phyloP scores from a whole-genome alignment of 2,329 filamentous ascomycete species.

The Cercospora zeae-maydis region DNA sequence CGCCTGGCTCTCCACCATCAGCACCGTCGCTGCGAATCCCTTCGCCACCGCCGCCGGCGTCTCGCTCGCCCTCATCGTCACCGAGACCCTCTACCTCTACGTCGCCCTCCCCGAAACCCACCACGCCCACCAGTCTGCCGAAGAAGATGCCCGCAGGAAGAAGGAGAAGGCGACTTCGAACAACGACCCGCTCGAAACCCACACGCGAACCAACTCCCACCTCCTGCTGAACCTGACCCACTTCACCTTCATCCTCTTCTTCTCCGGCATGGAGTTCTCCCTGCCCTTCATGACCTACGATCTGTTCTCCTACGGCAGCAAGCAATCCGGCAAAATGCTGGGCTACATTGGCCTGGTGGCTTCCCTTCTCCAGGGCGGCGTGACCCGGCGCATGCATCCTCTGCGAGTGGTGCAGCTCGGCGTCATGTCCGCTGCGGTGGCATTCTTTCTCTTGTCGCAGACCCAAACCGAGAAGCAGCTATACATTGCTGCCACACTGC shows the following conservation, averaged over 20 bases:
- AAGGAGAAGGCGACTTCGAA: conserved; percentile 26
- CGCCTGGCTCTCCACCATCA: conserved; percentile 75
- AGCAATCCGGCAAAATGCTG: conserved; percentile 77
- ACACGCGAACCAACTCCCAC: conserved; percentile 72
- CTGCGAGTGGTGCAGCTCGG: conserved; percentile 76
- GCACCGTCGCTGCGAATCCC: conserved; percentile 77
- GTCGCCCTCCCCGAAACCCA: conserved; percentile 81
- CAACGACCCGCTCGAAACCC: conserved; percentile 31
- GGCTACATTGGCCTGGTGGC: conserved; percentile 90
- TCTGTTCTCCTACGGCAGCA: conserved; percentile 76
- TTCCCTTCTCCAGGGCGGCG: conserved; percentile 86
- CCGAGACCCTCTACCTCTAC: conserved; percentile 87
- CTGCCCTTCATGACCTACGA: conserved; percentile 97
- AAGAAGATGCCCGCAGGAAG: conserved; percentile 10
- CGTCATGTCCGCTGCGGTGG: conserved; percentile 69
- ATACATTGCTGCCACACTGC: conserved; percentile 75
- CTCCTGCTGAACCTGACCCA: conserved; percentile 78
- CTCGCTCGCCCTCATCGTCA: conserved; percentile 75
- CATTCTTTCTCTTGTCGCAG: conserved; percentile 74
- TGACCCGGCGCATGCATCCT: conserved; percentile 80
- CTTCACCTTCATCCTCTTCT: conserved; percentile 89
- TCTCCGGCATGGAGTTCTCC: conserved; percentile 97
- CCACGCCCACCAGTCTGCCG: conserved; percentile 35
- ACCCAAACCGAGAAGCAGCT: conserved; percentile 66
- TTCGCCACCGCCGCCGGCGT: conserved; percentile 91